Base-by-base conservation (phyloP, 352 stramenopile species). In the Achlya hypogyna region DNA sequence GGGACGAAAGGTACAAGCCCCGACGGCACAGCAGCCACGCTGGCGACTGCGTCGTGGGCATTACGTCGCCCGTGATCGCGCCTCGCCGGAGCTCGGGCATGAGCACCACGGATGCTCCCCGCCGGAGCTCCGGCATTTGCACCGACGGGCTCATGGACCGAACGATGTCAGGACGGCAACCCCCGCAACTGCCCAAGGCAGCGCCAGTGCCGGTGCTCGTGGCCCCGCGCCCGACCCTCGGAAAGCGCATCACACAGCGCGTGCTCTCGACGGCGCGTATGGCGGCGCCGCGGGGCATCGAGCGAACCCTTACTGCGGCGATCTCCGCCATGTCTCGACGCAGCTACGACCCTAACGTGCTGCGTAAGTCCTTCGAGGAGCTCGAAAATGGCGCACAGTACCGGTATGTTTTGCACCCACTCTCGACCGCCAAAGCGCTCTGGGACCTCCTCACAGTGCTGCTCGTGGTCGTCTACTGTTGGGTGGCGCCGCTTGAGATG, bases 401-500 rank as follows among this genome's bases (percentile, higher is more conserved):
- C 63, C 73, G 54, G 10, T 87, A 74, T 73, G 71, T 87, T 12
- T 54, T 87, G 28, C 81, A 87, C 60, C 78, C 76, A 14, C 68
- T 82, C 42, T 87, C 77, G 8, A 53, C 63, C 20, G 58, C 79
- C 52, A 86, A 88, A 63, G 74, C 76, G 1, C 23, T 70, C n/a
- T 88, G 78, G 80, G 78, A 88, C 60, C 62, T 88, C 9, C 27
- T 82, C 9, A 87, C 78, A 66, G 80, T 78, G 0, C 2, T 73
- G 20, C 64, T 79, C 16, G 80, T 88, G n/a, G 70, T 87, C 27
- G 86, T 81, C 71, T 88, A 88, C 72, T 86, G 78, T 63, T 88
- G 80, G 78, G 82, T 87, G 53, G 79, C 86, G 32, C 78, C 80
- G 8, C 84, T 87, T 69, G 82, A 86, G 78, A 65, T 88, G 27